A percentile compares a stretch with the other conserved stretches of the same genome.
Evolutionary conservation across 192 early-diverging fungal species (phyloP).

Genomic region (Rhizophlyctis rosea): DNA sequence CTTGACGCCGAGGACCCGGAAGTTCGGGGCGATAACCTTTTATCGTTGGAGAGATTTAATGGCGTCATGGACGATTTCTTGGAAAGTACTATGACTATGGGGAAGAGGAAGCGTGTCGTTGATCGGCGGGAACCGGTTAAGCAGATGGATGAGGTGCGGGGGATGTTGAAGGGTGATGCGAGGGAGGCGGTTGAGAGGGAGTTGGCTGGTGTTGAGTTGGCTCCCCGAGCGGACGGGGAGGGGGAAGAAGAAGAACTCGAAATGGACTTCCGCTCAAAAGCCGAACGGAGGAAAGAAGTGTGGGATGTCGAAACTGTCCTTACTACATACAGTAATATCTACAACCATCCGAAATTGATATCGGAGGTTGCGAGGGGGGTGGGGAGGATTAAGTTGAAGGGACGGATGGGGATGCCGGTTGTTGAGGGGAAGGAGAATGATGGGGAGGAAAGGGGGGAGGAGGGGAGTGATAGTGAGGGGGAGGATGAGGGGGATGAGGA

Average conservation of each 20-base stretch:
- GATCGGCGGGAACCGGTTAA: slow-evolving; percentile 26
- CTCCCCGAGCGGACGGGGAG: slow-evolving; percentile 1
- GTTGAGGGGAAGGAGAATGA: slow-evolving; percentile 44
- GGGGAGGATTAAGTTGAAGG: slow-evolving; percentile 29
- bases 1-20: slow-evolving; percentile 36
- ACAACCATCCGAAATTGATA: slow-evolving; percentile 87
- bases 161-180: slow-evolving; percentile 36
- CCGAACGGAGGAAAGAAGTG: slow-evolving; percentile 43
- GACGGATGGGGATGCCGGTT: slow-evolving; percentile 53
- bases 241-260: slow-evolving; percentile 53
- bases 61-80: slow-evolving; percentile 42
- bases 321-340: slow-evolving; percentile 88
- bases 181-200: slow-evolving; percentile 1
- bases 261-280: slow-evolving; percentile 66
- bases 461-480: slow-evolving; percentile 21
- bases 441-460: slow-evolving; percentile 27
- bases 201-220: background rate
- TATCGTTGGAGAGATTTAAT: slow-evolving; percentile 9
- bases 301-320: slow-evolving; percentile 95
- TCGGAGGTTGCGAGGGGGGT: slow-evolving; percentile 43
- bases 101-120: slow-evolving; percentile 26
- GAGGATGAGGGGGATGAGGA: slow-evolving; percentile 32
- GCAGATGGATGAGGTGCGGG: slow-evolving; percentile 40
- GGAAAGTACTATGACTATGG: slow-evolving; percentile 40
- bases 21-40: slow-evolving; percentile 26